These are phyloP conservation scores for Geotrichum citri-aurantii DNA, from an alignment of 1,139 yeast species.

Conservation along the genomic window DNA sequence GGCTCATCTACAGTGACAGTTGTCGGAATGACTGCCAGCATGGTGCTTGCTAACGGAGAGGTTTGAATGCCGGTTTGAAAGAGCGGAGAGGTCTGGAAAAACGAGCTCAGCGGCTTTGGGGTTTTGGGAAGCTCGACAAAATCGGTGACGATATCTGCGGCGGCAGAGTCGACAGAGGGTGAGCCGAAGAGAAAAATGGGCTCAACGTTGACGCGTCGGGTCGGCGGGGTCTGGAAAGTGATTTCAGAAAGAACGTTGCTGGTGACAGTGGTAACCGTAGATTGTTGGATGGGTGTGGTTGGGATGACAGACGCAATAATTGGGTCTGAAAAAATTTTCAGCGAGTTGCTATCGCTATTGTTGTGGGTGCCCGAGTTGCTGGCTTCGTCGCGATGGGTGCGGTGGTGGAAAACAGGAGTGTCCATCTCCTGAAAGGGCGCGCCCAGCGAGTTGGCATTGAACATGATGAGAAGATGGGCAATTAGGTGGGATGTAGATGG, in stretches of 20 bases:
- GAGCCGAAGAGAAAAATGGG: neutral
- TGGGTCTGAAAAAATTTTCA: neutral
- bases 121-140: conserved; percentile 5
- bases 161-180: neutral
- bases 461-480: neutral
- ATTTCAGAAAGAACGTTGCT: conserved; percentile 6
- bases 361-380: neutral
- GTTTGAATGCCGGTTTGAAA: conserved; percentile 1
- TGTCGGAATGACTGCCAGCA: neutral
- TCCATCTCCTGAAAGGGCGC: neutral
- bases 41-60: conserved; percentile 9
- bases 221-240: conserved; percentile 4
- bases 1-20: neutral
- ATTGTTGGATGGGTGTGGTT: neutral
- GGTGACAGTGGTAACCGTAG: neutral
- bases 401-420: neutral
- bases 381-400: neutral
- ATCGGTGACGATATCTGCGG: conserved; percentile 2
- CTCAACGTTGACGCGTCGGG: neutral
- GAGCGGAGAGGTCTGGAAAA: conserved; percentile 13
- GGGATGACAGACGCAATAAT: neutral
- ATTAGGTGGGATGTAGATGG: too few relatives aligned
- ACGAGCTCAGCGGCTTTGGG: conserved; percentile 2
- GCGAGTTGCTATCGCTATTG: neutral
- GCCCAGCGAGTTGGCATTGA: neutral